Conservation (phyloP, 2,329 filamentous ascomycete genomes). For the Verticillium zaregamsianum region DNA sequence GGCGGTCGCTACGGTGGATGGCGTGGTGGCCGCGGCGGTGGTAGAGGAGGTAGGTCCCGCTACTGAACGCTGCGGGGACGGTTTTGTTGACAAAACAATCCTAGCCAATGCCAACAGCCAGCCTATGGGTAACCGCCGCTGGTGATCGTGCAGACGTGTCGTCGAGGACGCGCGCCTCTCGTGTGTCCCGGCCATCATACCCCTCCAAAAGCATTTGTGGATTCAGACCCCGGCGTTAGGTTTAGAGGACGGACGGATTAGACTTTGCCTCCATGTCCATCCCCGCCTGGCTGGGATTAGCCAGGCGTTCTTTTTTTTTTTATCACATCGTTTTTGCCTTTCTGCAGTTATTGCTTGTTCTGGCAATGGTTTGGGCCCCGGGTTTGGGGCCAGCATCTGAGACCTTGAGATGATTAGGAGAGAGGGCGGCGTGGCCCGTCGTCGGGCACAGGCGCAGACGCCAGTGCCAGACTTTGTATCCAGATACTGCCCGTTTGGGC, state of each 20-base stretch:
- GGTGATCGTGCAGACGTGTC: conserved; percentile 30
- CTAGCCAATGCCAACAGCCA: conserved; percentile 46
- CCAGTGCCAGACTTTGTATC: neutral
- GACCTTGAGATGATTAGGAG: neutral
- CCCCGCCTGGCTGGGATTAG: neutral
- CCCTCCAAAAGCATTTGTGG: neutral
- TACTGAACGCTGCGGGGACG: conserved; percentile 16
- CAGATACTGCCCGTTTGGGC: neutral
- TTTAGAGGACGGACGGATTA: neutral
- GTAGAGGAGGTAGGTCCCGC: conserved; percentile 44
- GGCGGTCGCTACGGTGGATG: conserved; percentile 67
- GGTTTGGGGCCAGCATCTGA: neutral
- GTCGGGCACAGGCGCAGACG: neutral
- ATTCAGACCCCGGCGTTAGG: neutral
- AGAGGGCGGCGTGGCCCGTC: neutral
- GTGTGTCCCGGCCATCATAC: neutral
- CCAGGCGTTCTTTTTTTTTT: neutral
- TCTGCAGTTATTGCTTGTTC: neutral
- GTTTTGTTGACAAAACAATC: conserved; percentile 21
- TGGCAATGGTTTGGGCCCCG: too few species aligned
- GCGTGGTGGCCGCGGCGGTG: conserved; percentile 61
- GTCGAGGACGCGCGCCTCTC: neutral
- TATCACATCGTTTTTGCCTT: neutral
- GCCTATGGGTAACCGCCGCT: conserved; percentile 46
- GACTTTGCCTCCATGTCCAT: neutral